Base-by-base conservation (phyloP, 2,329 filamentous ascomycete genomes). In the Penicillium expansum region DNA sequence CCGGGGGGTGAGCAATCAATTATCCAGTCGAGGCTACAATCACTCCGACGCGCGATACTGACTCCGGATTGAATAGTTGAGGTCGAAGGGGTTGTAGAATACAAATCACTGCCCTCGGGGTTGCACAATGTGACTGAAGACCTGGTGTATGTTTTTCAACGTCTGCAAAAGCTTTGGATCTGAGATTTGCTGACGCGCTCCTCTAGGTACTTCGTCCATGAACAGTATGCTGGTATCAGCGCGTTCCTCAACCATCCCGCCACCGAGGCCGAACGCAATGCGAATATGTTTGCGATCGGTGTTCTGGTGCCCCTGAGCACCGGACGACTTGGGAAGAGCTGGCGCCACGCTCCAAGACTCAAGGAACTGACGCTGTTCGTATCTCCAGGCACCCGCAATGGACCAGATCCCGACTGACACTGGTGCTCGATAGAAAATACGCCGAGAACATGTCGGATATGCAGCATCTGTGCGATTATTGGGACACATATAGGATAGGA, bases 71-170 rank as follows among this genome's bases (percentile, higher is more conserved):
- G 52, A 45, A 57, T 56, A 83, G 80, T 85, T 39, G 74, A 81
- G 45, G 83, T 97, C 48, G 90, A 96, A 65, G 91, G 91, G 54
- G 86, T 89, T 24, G 91, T 97, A 68, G 94, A 99, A 76, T 99
- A 92, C 83, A 97, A 97, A 77, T 95, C 91, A 60, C 82, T 99
- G 45, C 94, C 94, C 2, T 97, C 93, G 0, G 94, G 94, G 24
- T 76, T 97, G 48, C 94, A 99, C 76, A 89, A 91, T 56, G 91
- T 97, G 20, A 81, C 87, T 32, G 86, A 92, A 63, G 94, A 99
- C 74, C 80, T 97, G 50, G 80, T 89, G 75, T 84, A 76, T 51
- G 71, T 61, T 27, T 11, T 8, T 33, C 2, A 22, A 13, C 13
- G 2, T 38, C 6, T 22, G 20, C 8, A n/a, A 43, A 39, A 33